Evolutionary conservation across 2,329 filamentous ascomycete species (phyloP).

Genomic region (Colletotrichum nymphaeae): DNA sequence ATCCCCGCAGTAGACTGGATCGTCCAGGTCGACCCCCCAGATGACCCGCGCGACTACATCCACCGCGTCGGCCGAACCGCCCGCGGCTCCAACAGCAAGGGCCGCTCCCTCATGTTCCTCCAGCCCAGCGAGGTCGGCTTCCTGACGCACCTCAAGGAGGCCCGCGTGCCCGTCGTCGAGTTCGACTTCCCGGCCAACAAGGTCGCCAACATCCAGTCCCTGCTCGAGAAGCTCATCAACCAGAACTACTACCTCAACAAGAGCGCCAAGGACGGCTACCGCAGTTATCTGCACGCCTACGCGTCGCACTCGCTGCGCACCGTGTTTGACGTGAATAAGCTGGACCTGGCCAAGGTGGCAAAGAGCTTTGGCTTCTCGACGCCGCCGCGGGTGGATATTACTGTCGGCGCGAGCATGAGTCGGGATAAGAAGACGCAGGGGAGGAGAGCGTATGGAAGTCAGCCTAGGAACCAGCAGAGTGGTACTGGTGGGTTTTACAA

Average conservation of each 20-base stretch:
- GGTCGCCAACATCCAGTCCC: constrained; percentile 89
- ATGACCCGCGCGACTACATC: constrained; percentile 91
- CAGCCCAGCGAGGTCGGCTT: constrained; percentile 94
- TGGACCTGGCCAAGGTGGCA: constrained; percentile 85
- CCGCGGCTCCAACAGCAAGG: constrained; percentile 83
- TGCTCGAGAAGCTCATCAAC: constrained; percentile 92
- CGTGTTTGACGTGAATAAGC: constrained; percentile 83
- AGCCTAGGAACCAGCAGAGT: constrained; percentile 69
- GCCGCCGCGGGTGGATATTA: constrained; percentile 85
- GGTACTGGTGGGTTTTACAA: constrained; percentile 44
- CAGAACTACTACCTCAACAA: constrained; percentile 99
- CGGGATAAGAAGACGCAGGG: constrained; percentile 75
- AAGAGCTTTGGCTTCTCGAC: constrained; percentile 85
- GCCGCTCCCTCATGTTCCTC: constrained; percentile 91
- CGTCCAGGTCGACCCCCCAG: constrained; percentile 93
- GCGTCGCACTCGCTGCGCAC: constrained; percentile 74
- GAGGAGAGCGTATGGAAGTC: constrained; percentile 80
- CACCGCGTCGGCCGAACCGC: constrained; percentile 97
- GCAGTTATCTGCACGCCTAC: constrained; percentile 92
- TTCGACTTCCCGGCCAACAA: constrained; percentile 95
- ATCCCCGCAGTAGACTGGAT: constrained; percentile 85
- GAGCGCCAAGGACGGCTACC: constrained; percentile 81
- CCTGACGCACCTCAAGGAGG: constrained; percentile 89
- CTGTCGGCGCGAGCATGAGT: constrained; percentile 83
- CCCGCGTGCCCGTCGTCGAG: constrained; percentile 92